These are phyloP conservation scores for Achaetomium macrosporum DNA, from an alignment of 2,329 filamentous ascomycete genomes.

Conservation along the genomic window DNA sequence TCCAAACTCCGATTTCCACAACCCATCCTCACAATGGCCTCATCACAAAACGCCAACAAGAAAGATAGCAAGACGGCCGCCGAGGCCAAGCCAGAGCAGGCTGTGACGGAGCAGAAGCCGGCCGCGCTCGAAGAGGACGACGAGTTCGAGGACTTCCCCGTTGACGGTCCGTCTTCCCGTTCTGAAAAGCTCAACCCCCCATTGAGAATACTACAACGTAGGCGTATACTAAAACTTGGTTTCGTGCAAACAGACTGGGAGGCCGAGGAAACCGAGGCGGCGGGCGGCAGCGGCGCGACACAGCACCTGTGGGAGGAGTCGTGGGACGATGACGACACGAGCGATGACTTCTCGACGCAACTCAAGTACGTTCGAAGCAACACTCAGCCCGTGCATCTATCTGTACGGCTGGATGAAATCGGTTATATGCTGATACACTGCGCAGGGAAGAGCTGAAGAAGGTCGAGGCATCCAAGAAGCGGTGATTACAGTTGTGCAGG, in stretches of 20 bases:
- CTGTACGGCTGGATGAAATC: background rate
- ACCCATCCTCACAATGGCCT: conserved; percentile 8
- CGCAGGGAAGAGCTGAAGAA: conserved; percentile 87
- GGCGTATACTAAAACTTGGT: no score
- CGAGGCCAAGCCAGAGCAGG: conserved; percentile 40
- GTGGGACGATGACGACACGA: conserved; percentile 98
- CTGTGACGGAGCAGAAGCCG: conserved; percentile 57
- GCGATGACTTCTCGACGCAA: conserved; percentile 91
- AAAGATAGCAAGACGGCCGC: conserved; percentile 35
- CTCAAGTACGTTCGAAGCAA: conserved; percentile 61
- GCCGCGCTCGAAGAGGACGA: conserved; percentile 88
- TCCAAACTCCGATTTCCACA: background rate
- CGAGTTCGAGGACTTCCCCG: conserved; percentile 98
- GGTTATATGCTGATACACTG: conserved; percentile 9
- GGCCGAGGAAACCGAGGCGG: conserved; percentile 82
- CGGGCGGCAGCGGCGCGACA: conserved; percentile 59
- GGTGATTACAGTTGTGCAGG: conserved; percentile 32
- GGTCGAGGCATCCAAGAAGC: conserved; percentile 70
- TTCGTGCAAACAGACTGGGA: conserved; percentile 65
- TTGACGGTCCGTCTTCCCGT: conserved; percentile 63
- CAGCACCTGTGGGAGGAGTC: conserved; percentile 97
- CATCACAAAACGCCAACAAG: conserved; percentile 19
- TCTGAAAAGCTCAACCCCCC: no score
- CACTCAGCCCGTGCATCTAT: no score
- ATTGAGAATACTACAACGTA: no score